These are phyloP conservation scores for Ophiostoma australiae DNA, from an alignment of 2,329 filamentous ascomycete genomes.

Conservation along the genomic window DNA sequence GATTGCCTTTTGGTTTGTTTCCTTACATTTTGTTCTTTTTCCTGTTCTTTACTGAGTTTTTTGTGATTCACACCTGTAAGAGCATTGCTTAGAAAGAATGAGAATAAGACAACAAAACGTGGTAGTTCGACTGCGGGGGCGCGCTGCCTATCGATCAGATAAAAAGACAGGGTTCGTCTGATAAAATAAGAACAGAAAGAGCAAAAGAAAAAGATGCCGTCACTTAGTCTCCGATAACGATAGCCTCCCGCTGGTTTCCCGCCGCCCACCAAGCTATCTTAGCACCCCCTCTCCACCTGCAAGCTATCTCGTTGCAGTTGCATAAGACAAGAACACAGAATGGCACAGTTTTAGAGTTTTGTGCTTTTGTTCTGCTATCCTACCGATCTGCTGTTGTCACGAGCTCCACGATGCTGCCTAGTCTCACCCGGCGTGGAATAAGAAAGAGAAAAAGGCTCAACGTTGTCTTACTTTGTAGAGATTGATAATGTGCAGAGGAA, in stretches of 20 bases:
- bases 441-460: neutral
- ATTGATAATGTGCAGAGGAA: neutral
- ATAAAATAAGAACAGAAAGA: neutral
- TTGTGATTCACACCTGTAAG: neutral
- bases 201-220: neutral
- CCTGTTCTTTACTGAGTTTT: neutral
- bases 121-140: neutral
- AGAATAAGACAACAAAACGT: neutral
- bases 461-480: neutral
- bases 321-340: neutral
- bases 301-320: constrained; percentile 21
- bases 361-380: neutral
- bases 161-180: neutral
- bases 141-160: neutral
- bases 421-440: neutral
- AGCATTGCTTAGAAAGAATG: neutral
- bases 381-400: neutral
- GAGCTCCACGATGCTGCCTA: constrained; percentile 2
- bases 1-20: neutral
- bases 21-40: neutral
- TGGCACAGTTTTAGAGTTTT: neutral
- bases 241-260: constrained; percentile 14
- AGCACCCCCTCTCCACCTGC: constrained; percentile 14
- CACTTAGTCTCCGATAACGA: constrained; percentile 14
- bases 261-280: constrained; percentile 21